Percentiles rank a stretch among this genome's conserved stretches.
These are phyloP conservation scores for Paramecium caudatum DNA, from an alignment of 73 alveolate species.

Conservation along the genomic window DNA sequence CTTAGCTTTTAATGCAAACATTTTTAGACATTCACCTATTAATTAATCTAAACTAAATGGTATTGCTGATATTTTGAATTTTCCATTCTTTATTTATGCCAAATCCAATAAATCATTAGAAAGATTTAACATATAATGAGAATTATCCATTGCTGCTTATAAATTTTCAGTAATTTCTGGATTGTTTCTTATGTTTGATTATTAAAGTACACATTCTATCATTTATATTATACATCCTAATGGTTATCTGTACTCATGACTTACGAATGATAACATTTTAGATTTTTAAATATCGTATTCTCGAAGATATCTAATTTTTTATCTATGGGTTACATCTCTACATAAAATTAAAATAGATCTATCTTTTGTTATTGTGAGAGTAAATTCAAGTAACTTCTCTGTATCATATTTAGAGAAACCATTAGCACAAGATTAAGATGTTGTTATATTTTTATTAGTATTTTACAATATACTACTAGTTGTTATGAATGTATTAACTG, in stretches of 20 bases:
- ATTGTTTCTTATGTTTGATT: neutral
- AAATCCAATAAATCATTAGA: slow-evolving; percentile 72
- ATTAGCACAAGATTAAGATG: neutral
- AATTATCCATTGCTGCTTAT: slow-evolving; percentile 55
- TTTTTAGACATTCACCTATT: slow-evolving; percentile 41
- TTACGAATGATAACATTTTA: slow-evolving; percentile 67
- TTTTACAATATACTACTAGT: neutral
- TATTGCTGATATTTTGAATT: slow-evolving; percentile 35
- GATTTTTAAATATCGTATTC: slow-evolving; percentile 18
- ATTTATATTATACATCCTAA: slow-evolving; percentile 50
- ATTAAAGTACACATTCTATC: slow-evolving; percentile 53
- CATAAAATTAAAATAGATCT: neutral
- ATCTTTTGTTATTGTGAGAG: slow-evolving; percentile 1
- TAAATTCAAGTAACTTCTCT: neutral
- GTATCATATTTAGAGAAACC: neutral
- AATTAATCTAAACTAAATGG: slow-evolving; percentile 26
- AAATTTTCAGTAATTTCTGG: slow-evolving; percentile 21
- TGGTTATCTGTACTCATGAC: slow-evolving; percentile 70
- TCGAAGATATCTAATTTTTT: slow-evolving; percentile 4
- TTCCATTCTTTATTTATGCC: slow-evolving; percentile 67
- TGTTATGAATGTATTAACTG: neutral
- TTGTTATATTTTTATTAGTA: slow-evolving; percentile 24
- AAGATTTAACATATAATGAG: slow-evolving; percentile 55
- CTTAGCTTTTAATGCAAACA: slow-evolving; percentile 69
- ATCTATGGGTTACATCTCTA: slow-evolving; percentile 63